Base-by-base conservation (phyloP, 2,329 filamentous ascomycete genomes). In the Paecilomyces niveus region DNA sequence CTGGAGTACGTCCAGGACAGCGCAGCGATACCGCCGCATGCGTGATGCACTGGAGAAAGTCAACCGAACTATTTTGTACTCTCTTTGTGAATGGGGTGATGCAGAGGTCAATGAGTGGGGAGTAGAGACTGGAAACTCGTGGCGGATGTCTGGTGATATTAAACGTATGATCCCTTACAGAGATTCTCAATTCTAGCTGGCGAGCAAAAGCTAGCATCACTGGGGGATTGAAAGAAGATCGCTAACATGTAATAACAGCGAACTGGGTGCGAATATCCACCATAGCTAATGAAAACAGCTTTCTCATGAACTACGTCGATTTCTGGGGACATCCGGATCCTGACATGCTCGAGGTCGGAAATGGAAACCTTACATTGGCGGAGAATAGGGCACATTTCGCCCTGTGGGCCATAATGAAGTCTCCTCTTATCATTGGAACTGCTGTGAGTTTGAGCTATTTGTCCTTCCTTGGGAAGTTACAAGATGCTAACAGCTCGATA, bases 71-170 rank as follows among this genome's bases (percentile, higher is more conserved):
- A 83, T 84, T 11, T 66, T 80, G 3, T 84, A 79, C 67, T 79
- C 74, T 10, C 70, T 85, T 13, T 85, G 81, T 64, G 74, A 80
- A 31, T 84, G 82, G 81, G 83, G 83, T 3, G 66, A 75, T 15
- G 81, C 78, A 0, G 71, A 78, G 15, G 80, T 84, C 3, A 75
- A 78, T 56, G 64, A 67, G 2, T 85, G 82, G 81, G 83, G 78
- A 6, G 77, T 77, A 57, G 63, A 67, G 5, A 79, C 76, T 0
- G 81, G 78, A 1, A 78, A 80, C 58, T 79, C 75, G 26, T 79
- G 76, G 76, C 72, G 73, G 54, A 74, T 71, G 62, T 71, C 63
- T 5, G 69, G 65, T 1, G 72, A 75, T 62, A 74, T 74, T 31
- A 64, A 54, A 1, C 59, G 70, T 70, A 57, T 51, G 64, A 5